phyloP scores from a whole-genome alignment of 2,329 filamentous ascomycete genomes.

The Trichoderma sp. region DNA sequence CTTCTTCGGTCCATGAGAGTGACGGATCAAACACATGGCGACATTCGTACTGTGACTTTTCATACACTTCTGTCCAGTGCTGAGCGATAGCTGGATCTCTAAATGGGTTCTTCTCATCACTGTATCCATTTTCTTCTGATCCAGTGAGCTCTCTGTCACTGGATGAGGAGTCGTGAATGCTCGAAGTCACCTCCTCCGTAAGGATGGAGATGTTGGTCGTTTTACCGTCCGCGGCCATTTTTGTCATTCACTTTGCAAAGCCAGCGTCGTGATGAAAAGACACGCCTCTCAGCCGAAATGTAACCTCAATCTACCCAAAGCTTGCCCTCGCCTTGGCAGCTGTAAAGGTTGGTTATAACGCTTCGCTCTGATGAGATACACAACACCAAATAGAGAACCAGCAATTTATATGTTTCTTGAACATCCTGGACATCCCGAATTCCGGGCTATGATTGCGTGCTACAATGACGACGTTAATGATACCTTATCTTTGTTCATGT shows the following conservation, averaged over 20 bases:
- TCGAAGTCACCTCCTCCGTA: neutral
- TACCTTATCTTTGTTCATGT: neutral
- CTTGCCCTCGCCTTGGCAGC: neutral
- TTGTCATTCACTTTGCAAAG: neutral
- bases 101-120: neutral
- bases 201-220: neutral
- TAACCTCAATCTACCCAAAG: neutral
- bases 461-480: neutral
- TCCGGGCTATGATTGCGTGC: constrained; percentile 9
- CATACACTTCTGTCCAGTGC: constrained; percentile 7
- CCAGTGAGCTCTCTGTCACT: neutral
- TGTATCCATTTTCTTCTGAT: constrained; percentile 1
- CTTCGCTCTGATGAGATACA: neutral
- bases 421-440: constrained; percentile 1
- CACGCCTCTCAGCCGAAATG: neutral
- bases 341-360: neutral
- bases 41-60: constrained; percentile 10
- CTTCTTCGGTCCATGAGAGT: neutral
- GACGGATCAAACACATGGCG: constrained; percentile 9
- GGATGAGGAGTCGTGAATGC: neutral
- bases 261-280: neutral
- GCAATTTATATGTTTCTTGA: neutral
- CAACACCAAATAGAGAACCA: neutral
- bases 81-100: neutral
- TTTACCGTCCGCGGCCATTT: neutral